Evolutionary conservation across 2,329 filamentous ascomycete genomes (phyloP).

Genomic region (Fusarium annulatum): DNA sequence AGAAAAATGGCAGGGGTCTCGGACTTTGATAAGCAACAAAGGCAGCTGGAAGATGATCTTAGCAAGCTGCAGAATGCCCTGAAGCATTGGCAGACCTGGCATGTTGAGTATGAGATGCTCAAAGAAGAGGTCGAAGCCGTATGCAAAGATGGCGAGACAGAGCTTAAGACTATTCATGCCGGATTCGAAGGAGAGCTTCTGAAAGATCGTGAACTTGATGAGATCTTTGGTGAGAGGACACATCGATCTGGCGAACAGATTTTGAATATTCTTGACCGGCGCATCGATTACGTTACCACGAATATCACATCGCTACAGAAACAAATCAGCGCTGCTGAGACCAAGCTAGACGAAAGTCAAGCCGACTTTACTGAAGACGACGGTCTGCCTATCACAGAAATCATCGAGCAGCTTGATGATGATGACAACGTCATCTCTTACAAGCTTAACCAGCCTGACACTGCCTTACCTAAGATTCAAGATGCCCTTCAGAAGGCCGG

Average conservation of each 20-base stretch:
- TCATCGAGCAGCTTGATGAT: slow-evolving; percentile 91
- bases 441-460: slow-evolving; percentile 73
- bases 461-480: slow-evolving; percentile 73
- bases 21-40: slow-evolving; percentile 79
- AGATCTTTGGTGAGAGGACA: slow-evolving; percentile 54
- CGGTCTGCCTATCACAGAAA: slow-evolving; percentile 85
- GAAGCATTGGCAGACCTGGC: slow-evolving; percentile 89
- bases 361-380: slow-evolving; percentile 73
- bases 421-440: slow-evolving; percentile 84
- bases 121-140: slow-evolving; percentile 80
- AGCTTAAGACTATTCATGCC: slow-evolving; percentile 67
- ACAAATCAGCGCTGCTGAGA: slow-evolving; percentile 75
- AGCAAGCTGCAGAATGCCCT: slow-evolving; percentile 76
- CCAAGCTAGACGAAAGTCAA: slow-evolving; percentile 73
- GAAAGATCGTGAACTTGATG: slow-evolving; percentile 65
- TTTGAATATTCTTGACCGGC: slow-evolving; percentile 71
- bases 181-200: slow-evolving; percentile 73
- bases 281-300: slow-evolving; percentile 89
- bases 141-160: slow-evolving; percentile 55
- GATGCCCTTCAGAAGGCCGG: slow-evolving; percentile 84
- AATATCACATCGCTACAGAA: slow-evolving; percentile 82
- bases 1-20: slow-evolving; percentile 62
- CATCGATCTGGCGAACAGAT: slow-evolving; percentile 57
- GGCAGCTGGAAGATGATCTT: slow-evolving; percentile 80
- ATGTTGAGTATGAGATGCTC: slow-evolving; percentile 89